These are phyloP conservation scores for Orbilia javanica DNA, from an alignment of 2,329 filamentous ascomycete genomes.

Conservation along the genomic window DNA sequence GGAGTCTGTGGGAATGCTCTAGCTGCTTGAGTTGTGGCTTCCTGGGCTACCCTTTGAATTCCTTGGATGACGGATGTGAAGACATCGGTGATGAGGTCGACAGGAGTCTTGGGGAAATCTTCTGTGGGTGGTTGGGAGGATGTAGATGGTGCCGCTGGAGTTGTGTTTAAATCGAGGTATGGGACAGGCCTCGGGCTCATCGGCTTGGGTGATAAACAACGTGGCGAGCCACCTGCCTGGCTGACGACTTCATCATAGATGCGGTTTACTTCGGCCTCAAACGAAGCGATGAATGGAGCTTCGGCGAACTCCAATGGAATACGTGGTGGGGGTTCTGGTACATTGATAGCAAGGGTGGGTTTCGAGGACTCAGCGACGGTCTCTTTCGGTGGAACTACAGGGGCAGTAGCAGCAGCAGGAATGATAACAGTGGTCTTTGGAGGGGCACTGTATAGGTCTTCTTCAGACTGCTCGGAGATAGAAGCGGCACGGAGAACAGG, in stretches of 20 bases:
- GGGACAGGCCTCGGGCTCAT: conserved; percentile 33
- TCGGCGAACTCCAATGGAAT: conserved; percentile 43
- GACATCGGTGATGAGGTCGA: conserved; percentile 52
- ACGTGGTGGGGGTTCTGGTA: conserved; percentile 14
- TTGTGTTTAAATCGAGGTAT: conserved; percentile 15
- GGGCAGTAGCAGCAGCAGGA: neutral
- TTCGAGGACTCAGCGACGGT: conserved; percentile 12
- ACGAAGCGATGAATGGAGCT: conserved; percentile 53
- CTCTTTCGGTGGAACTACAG: conserved; percentile 31
- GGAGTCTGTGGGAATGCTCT: conserved; percentile 49
- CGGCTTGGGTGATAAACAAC: conserved; percentile 38
- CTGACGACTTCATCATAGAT: conserved; percentile 55
- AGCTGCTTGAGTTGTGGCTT: conserved; percentile 49
- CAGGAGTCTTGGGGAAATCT: conserved; percentile 42
- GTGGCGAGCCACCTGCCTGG: conserved; percentile 49
- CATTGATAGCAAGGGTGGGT: neutral
- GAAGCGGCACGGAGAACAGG: conserved; percentile 1
- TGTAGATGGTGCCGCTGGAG: neutral
- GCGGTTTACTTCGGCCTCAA: conserved; percentile 55
- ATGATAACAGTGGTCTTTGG: too few species aligned
- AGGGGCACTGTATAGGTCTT: conserved; percentile 47
- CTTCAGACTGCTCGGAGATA: conserved; percentile 37
- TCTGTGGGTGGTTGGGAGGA: conserved; percentile 23
- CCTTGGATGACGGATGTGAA: conserved; percentile 47
- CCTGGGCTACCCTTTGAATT: conserved; percentile 52